Conservation (phyloP, 176 grass and related monocot genomes). For the Carex pumila region DNA sequence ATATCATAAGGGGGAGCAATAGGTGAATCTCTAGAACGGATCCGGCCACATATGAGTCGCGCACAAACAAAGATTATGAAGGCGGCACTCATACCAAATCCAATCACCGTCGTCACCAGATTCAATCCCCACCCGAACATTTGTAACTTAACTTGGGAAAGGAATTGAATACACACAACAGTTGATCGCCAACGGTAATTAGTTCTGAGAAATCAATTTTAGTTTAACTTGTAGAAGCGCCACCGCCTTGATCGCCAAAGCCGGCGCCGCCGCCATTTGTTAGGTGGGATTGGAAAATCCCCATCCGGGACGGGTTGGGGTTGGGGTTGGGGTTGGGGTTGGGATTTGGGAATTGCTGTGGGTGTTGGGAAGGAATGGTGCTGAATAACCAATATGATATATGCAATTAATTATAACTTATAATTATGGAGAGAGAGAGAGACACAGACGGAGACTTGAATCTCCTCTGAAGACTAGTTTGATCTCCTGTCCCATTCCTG, state of each 20-base stretch:
- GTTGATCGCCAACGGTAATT: neutral
- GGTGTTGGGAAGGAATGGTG: conserved; percentile 52
- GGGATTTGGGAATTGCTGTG: conserved; percentile 52
- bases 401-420: no score
- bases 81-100: conserved; percentile 93
- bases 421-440: neutral
- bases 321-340: conserved; percentile 53
- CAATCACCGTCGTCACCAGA: conserved; percentile 92
- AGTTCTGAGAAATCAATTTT: neutral
- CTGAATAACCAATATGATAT: conserved; percentile 15
- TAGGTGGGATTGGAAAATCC: conserved; percentile 39
- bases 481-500: neutral
- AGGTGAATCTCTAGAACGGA: conserved; percentile 28
- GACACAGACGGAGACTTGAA: conserved; percentile 17
- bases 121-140: conserved; percentile 80
- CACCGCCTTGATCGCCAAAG: neutral
- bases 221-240: neutral
- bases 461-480: neutral
- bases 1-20: conserved; percentile 42
- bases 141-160: no score
- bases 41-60: conserved; percentile 76
- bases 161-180: neutral
- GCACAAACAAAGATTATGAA: conserved; percentile 96
- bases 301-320: conserved; percentile 38
- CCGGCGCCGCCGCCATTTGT: conserved; percentile 19